Evolutionary conservation across 2,329 filamentous ascomycete genomes (phyloP).

Genomic region (Drechslerella dactyloides): DNA sequence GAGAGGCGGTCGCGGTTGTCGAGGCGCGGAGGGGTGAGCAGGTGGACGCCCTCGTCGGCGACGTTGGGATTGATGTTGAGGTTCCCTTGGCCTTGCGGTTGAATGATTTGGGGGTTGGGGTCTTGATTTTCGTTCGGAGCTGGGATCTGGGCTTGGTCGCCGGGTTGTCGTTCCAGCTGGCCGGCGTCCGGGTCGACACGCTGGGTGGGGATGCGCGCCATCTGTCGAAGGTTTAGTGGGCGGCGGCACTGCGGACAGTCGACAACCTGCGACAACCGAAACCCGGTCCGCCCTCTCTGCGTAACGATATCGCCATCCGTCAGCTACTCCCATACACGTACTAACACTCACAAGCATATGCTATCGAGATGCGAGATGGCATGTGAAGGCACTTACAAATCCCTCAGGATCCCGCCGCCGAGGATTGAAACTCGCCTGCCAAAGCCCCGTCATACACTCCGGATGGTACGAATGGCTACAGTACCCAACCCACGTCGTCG

Average conservation of each 20-base stretch:
- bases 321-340: neutral
- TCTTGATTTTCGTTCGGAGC: neutral
- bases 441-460: conserved; percentile 14
- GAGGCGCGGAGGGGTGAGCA: neutral
- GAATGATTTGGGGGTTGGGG: neutral
- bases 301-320: neutral
- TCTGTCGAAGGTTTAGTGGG: conserved; percentile 18
- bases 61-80: neutral
- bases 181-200: neutral
- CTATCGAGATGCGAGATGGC: no score
- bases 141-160: neutral
- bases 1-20: neutral
- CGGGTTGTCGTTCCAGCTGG: neutral
- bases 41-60: no score
- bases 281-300: conserved; percentile 17
- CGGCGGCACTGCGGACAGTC: conserved; percentile 25
- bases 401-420: conserved; percentile 15
- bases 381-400: conserved; percentile 20
- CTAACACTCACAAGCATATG: no score
- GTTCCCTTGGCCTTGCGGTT: neutral
- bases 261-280: conserved; percentile 14
- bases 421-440: conserved; percentile 8
- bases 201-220: conserved; percentile 20
- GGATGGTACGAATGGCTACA: conserved; percentile 29
- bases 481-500: conserved; percentile 5